A percentile compares a stretch with the other conserved stretches of the same genome.
These are phyloP conservation scores for Polysphondylium violaceum DNA, from an alignment of 78 protist genomes.

Conservation along the genomic window DNA sequence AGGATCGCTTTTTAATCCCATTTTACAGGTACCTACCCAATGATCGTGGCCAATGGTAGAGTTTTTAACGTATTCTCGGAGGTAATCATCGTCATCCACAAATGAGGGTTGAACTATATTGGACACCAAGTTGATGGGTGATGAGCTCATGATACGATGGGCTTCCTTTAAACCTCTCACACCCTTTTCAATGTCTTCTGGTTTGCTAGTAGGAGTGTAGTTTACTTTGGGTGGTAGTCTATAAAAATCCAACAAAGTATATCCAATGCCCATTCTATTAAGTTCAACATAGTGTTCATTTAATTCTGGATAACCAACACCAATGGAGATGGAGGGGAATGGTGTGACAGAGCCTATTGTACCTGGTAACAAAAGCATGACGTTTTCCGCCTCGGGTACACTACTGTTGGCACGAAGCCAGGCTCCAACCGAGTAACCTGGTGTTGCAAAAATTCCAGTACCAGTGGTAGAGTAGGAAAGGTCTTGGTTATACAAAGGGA, in stretches of 20 bases:
- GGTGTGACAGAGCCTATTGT: slow-evolving; percentile 19
- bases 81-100: neutral
- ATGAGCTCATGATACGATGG: slow-evolving; percentile 31
- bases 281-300: too few relatives aligned
- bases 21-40: slow-evolving; percentile 60
- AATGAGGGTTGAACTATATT: neutral
- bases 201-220: neutral
- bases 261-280: neutral
- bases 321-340: slow-evolving; percentile 3
- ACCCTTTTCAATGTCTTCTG: slow-evolving; percentile 7
- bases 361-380: slow-evolving; percentile 52
- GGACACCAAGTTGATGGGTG: slow-evolving; percentile 21
- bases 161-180: slow-evolving; percentile 17
- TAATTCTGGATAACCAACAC: too few relatives aligned
- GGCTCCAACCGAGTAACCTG: slow-evolving; percentile 58
- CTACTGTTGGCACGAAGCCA: slow-evolving; percentile 40
- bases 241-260: neutral
- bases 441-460: slow-evolving; percentile 51
- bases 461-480: slow-evolving; percentile 13
- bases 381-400: neutral
- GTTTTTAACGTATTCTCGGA: slow-evolving; percentile 25
- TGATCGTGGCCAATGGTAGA: slow-evolving; percentile 25
- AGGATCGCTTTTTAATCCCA: slow-evolving; percentile 53
- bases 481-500: neutral
- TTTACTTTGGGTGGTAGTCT: neutral